Base-by-base conservation (phyloP, 768 basidiomycete species). In the Lentinula sp. region DNA sequence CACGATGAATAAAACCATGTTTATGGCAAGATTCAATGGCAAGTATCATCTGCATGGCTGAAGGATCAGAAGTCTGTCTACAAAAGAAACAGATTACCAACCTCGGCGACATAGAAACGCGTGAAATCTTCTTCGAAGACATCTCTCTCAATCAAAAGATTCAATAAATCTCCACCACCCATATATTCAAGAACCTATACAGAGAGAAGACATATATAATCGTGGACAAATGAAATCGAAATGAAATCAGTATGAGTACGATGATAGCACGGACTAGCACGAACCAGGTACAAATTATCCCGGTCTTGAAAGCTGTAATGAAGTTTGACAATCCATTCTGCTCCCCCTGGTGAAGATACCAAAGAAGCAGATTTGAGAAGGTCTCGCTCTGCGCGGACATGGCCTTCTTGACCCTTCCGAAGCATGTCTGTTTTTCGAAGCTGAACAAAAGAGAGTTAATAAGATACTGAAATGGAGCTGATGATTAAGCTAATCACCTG, bases 81-180 rank as follows among this genome's bases (percentile, higher is more conserved):
- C 51, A 36, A 60, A 62, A 64, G 64, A 57, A 59, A 52, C 18
- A 15, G 23, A 65, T 61, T 54, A 35, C 74, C 58, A 68, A 94
- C 93, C 83, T 98, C 96, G 60, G 95, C 91, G 63, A 95, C 82
- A 77, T 98, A 98, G 79, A 97, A 97, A 65, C 90, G 84, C 62
- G 91, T 87, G 73, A 95, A 94, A 68, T 87, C 84, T 80, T 95
- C 93, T 64, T 93, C 89, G 69, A 95, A 94, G 60, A 92, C 83
- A 70, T 94, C 93, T 62, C 88, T 78, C 74, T 97, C 93, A 67
- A 98, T 96, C 70, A 98, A 81, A 66, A 98, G 85, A 74, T 97
- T 97, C 59, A 99, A 85, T 66, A 98, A 86, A 78, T 98, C 95
- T 61, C 95, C 93, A 60, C 95, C 94, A 64, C 94, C 93, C 93